Percentiles rank a stretch among this genome's conserved stretches.
phyloP scores from a whole-genome alignment of 108 stramenopile species.

The Pseudonitzschia multistriata region DNA sequence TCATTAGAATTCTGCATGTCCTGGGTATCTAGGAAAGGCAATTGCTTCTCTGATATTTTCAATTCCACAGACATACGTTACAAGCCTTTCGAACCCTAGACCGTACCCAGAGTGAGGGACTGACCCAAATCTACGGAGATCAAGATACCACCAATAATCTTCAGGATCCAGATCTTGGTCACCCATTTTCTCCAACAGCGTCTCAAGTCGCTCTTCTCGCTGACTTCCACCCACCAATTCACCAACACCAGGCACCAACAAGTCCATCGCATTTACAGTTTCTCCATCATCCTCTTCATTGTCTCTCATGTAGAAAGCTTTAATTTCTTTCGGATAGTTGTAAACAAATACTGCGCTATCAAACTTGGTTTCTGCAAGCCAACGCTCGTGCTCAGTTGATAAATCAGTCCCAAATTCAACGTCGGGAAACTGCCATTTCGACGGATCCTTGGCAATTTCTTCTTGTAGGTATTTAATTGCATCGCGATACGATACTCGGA shows the following conservation, averaged over 20 bases:
- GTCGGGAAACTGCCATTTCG: conserved; percentile 94
- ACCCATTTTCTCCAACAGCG: conserved; percentile 86
- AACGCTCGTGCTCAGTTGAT: conserved; percentile 96
- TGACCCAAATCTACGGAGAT: conserved; percentile 88
- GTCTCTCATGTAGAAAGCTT: conserved; percentile 99
- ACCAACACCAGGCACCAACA: conserved; percentile 98
- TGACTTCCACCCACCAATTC: conserved; percentile 99
- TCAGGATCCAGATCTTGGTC: conserved; percentile 85
- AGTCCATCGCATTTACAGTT: conserved; percentile 98
- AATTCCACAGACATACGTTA: conserved; percentile 95
- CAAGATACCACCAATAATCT: conserved; percentile 98
- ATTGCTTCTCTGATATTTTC: conserved; percentile 99
- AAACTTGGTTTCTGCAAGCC: conserved; percentile 94
- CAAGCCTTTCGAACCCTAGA: conserved; percentile 98
- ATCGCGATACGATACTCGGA: conserved; percentile 82
- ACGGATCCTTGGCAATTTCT: conserved; percentile 95
- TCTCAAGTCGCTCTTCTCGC: conserved; percentile 91
- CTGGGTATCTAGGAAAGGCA: conserved; percentile 96
- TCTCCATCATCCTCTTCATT: conserved; percentile 94
- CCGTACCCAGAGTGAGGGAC: conserved; percentile 99
- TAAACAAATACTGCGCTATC: conserved; percentile 94
- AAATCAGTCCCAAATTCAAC: conserved; percentile 98
- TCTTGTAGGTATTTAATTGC: conserved; percentile 89
- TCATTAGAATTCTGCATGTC: conserved; percentile 91
- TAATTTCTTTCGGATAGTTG: conserved; percentile 96